A percentile compares a stretch with the other conserved stretches of the same genome.
Conservation (phyloP, 208 protist species). For the Naegleria lovaniensis region DNA sequence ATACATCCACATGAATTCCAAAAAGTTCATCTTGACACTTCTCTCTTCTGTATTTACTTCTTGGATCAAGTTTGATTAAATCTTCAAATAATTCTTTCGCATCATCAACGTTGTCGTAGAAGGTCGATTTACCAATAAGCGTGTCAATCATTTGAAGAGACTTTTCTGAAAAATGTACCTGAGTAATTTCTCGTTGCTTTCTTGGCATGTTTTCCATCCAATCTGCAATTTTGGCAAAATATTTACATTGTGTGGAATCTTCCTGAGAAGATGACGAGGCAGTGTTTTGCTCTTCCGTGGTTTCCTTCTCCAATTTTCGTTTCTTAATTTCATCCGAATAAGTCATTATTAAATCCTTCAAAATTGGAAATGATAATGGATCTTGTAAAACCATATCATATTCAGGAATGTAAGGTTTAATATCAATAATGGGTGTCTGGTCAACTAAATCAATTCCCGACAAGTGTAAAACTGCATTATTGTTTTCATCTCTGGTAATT, state of each 20-base stretch:
- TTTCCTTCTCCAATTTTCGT: not conserved
- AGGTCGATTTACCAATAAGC: not conserved
- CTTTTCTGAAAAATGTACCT: not conserved
- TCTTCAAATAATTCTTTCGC: not conserved
- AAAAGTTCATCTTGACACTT: slow-evolving; percentile 3
- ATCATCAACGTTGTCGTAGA: not conserved
- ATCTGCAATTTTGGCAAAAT: not conserved
- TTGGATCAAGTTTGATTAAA: not conserved
- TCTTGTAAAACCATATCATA: slow-evolving; percentile 14
- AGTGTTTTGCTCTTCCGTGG: too few species aligned
- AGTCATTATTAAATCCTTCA: not conserved
- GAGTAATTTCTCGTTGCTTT: not conserved
- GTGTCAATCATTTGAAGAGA: not conserved
- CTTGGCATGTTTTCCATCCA: slow-evolving; percentile 20
- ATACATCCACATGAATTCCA: not conserved
- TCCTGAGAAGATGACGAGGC: not conserved
- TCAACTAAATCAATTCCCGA: slow-evolving; percentile 54
- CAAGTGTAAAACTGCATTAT: slow-evolving; percentile 36
- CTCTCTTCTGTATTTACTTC: slow-evolving; percentile 1
- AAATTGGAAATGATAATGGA: not conserved
- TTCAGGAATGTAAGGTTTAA: slow-evolving; percentile 57
- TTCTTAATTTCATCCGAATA: not conserved
- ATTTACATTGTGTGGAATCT: not conserved
- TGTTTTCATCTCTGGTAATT: slow-evolving; percentile 28
- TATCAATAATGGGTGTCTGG: slow-evolving; percentile 56